Percentiles rank a stretch among this genome's conserved stretches.
These are phyloP conservation scores for Candida ortonii DNA, from an alignment of 805 yeast genomes.

Conservation along the genomic window DNA sequence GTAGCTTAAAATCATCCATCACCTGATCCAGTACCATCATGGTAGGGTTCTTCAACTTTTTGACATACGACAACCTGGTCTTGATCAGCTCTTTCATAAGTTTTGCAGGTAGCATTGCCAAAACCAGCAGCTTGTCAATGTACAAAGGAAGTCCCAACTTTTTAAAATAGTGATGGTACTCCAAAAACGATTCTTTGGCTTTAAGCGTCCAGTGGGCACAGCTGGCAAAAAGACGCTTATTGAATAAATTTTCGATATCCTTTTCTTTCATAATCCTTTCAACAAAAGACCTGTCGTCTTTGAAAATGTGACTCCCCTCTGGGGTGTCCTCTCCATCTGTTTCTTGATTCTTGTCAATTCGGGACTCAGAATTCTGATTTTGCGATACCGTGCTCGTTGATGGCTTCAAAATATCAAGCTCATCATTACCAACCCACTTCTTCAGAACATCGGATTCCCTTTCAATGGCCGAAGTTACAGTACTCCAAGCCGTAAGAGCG, in stretches of 20 bases:
- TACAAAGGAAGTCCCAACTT: conserved; percentile 73
- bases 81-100: conserved; percentile 76
- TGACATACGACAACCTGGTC: conserved; percentile 73
- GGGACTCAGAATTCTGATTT: too few relatives aligned
- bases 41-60: conserved; percentile 77
- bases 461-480: conserved; percentile 66
- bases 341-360: background rate
- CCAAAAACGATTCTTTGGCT: conserved; percentile 68
- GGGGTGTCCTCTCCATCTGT: background rate
- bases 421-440: conserved; percentile 83
- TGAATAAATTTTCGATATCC: conserved; percentile 69
- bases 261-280: conserved; percentile 80
- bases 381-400: background rate
- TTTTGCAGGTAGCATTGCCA: conserved; percentile 74
- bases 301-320: conserved; percentile 37
- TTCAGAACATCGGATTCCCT: conserved; percentile 59
- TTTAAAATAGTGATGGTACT: conserved; percentile 59
- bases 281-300: conserved; percentile 70
- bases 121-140: conserved; percentile 57
- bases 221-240: conserved; percentile 62
- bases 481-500: conserved; percentile 81
- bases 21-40: conserved; percentile 96
- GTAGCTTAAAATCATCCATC: conserved; percentile 77
- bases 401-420: conserved; percentile 56
- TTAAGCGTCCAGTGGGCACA: conserved; percentile 81